A percentile compares a stretch with the other conserved stretches of the same genome.
These are phyloP conservation scores for Verbena officinalis DNA, from an alignment of 257 asterid genomes.

Conservation along the genomic window DNA sequence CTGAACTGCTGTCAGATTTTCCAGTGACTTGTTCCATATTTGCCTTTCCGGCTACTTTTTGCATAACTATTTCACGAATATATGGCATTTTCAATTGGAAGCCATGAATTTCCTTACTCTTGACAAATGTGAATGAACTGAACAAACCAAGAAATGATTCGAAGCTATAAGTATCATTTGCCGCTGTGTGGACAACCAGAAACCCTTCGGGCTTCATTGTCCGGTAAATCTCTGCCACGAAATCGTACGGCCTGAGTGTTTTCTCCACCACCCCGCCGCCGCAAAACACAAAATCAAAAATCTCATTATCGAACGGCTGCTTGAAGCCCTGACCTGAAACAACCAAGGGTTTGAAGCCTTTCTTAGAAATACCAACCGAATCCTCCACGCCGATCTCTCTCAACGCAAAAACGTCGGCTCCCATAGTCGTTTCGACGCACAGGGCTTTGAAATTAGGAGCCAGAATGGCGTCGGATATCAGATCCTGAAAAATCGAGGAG, in stretches of 20 bases:
- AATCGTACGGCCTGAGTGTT: background rate
- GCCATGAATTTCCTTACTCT: background rate
- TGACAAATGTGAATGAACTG: background rate
- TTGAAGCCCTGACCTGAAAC: conserved; percentile 13
- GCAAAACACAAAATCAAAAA: conserved; percentile 52
- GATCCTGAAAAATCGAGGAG: conserved; percentile 34
- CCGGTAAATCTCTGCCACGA: background rate
- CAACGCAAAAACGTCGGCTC: conserved; percentile 50
- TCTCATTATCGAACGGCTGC: conserved; percentile 38
- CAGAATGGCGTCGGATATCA: conserved; percentile 36
- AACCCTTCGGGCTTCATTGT: conserved; percentile 3
- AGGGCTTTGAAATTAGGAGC: conserved; percentile 30
- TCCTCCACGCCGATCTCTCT: conserved; percentile 47
- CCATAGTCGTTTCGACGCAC: conserved; percentile 33
- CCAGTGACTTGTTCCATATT: background rate
- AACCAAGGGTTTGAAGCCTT: conserved; percentile 28
- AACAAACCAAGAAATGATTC: background rate
- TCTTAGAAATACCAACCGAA: conserved; percentile 45
- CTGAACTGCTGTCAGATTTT: background rate
- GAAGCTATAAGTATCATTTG: background rate
- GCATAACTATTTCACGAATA: background rate
- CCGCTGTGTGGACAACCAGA: background rate
- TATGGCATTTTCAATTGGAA: background rate
- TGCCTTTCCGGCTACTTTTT: background rate
- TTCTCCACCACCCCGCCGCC: background rate